Conservation (phyloP, 257 asterid species). For the Solanum boliviense region DNA sequence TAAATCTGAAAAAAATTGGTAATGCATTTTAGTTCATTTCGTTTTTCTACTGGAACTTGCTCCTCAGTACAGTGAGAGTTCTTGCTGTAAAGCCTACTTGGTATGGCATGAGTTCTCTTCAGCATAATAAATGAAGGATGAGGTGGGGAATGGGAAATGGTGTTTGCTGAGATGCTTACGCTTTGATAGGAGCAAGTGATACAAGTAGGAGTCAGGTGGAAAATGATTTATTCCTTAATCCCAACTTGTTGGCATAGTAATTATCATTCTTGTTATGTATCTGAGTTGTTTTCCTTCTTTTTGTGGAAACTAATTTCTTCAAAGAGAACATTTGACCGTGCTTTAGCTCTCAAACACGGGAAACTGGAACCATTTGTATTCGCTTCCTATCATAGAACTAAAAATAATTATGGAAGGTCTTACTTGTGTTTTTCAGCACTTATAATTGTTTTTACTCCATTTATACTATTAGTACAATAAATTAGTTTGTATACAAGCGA, state of each 20-base stretch:
- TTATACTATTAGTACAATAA: background rate
- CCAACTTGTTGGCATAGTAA: background rate
- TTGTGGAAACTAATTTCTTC: background rate
- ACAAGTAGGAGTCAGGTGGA: background rate
- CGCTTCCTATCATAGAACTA: background rate
- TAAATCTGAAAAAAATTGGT: slow-evolving; percentile 40
- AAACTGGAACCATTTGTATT: background rate
- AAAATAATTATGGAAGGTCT: background rate
- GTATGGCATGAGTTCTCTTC: background rate
- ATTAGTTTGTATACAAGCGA: background rate
- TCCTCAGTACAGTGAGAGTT: background rate
- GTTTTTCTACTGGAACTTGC: background rate
- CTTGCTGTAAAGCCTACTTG: background rate
- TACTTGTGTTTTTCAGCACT: background rate
- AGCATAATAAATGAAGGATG: background rate
- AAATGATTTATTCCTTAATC: background rate
- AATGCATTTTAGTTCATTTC: background rate
- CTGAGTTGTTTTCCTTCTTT: background rate
- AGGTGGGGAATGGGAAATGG: background rate
- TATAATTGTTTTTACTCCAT: background rate
- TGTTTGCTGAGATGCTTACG: background rate
- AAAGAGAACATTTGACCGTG: background rate
- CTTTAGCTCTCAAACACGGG: background rate
- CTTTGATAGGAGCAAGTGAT: background rate
- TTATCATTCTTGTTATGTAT: background rate